Conservation (phyloP, 2,329 filamentous ascomycete species). For the Botrytis squamosa region DNA sequence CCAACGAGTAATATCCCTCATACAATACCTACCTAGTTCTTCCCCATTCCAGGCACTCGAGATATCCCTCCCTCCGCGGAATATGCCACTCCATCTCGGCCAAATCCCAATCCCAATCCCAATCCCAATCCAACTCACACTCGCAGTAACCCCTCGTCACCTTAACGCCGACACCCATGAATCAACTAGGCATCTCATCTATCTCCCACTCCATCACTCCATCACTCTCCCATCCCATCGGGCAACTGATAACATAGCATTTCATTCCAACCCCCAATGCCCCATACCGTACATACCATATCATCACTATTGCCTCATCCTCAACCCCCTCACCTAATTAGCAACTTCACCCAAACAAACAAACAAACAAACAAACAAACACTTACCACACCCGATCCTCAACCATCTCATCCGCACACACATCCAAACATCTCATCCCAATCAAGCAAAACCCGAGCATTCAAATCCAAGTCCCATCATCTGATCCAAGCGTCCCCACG, state of each 20-base stretch:
- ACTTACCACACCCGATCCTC: background rate
- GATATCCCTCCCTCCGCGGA: background rate
- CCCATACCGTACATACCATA: background rate
- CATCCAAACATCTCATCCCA: background rate
- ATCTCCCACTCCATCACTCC: background rate
- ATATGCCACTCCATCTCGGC: background rate
- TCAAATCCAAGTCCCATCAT: background rate
- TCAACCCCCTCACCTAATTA: background rate
- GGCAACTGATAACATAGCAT: background rate
- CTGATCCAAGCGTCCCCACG: background rate
- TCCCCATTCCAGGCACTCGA: background rate
- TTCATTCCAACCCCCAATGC: background rate
- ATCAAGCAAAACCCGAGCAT: background rate
- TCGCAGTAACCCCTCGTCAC: background rate
- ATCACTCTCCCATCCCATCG: background rate
- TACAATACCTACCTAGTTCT: background rate
- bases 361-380: background rate
- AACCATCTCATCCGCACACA: background rate
- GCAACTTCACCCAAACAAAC: background rate
- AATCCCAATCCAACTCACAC: background rate
- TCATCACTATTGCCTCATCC: background rate
- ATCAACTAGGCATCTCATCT: background rate
- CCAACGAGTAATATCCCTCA: background rate
- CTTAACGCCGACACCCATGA: background rate
- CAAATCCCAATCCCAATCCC: background rate